These are phyloP conservation scores for Rauvolfia tetraphylla DNA, from an alignment of 257 asterid genomes.

Conservation along the genomic window DNA sequence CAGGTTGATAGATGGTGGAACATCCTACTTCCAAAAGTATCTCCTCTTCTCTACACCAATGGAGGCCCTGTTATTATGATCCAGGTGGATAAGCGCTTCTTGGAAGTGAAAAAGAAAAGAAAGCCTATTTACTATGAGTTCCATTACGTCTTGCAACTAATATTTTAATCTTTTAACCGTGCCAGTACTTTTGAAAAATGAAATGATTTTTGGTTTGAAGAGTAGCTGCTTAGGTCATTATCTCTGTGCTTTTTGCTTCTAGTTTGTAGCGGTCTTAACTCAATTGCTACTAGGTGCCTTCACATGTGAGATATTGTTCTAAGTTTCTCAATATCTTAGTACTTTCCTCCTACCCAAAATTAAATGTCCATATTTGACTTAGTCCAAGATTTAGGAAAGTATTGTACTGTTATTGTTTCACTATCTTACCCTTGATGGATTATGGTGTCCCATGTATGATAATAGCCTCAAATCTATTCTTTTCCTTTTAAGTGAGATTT, in stretches of 20 bases:
- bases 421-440: background rate
- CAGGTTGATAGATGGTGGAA: constrained; percentile 95
- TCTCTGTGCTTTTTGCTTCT: background rate
- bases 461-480: background rate
- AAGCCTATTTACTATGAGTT: background rate
- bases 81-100: constrained; percentile 49
- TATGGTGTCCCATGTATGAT: background rate
- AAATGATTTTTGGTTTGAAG: background rate
- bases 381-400: background rate
- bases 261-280: constrained; percentile 4
- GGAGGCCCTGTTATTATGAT: constrained; percentile 94
- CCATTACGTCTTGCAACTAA: background rate
- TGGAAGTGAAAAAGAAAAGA: background rate
- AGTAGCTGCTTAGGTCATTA: background rate
- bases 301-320: background rate
- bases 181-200: background rate
- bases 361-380: background rate
- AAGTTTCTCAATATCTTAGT: background rate
- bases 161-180: background rate
- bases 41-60: constrained; percentile 66
- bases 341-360: background rate
- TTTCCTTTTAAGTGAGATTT: background rate
- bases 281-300: background rate
- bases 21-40: constrained; percentile 66
- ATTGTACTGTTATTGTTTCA: background rate